These are phyloP conservation scores for Actinidia chinensis DNA, from an alignment of 179 eudicot species.

Conservation along the genomic window DNA sequence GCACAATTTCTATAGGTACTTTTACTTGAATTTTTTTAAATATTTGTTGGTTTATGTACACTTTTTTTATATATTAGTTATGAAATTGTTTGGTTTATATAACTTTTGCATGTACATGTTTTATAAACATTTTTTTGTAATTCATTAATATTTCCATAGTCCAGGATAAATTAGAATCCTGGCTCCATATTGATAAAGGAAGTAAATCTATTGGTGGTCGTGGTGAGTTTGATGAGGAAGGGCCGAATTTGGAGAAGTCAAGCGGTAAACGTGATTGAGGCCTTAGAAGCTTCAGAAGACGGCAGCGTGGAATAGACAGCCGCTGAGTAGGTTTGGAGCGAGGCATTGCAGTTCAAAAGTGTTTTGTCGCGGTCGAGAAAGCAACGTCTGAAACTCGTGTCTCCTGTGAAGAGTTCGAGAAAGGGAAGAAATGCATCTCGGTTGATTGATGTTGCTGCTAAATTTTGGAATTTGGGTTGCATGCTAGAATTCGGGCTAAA, in stretches of 20 bases:
- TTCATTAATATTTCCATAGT: too few relatives aligned
- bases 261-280: slow-evolving; percentile 43
- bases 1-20: too few relatives aligned
- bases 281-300: slow-evolving; percentile 92
- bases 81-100: too few relatives aligned
- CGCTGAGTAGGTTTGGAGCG: slow-evolving; percentile 66
- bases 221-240: slow-evolving; percentile 23
- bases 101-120: too few relatives aligned
- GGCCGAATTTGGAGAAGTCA: slow-evolving; percentile 40
- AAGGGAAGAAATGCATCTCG: slow-evolving; percentile 50
- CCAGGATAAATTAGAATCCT: too few relatives aligned
- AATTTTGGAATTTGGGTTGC: slow-evolving; percentile 88
- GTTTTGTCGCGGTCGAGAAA: slow-evolving; percentile 74
- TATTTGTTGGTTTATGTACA: too few relatives aligned
- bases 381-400: slow-evolving; percentile 49
- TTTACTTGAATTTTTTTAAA: too few relatives aligned
- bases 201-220: slow-evolving; percentile 21
- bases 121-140: too few relatives aligned
- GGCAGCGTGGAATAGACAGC: slow-evolving; percentile 49
- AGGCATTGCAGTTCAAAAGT: slow-evolving; percentile 70
- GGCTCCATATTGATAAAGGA: slow-evolving; percentile 28
- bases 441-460: slow-evolving; percentile 84
- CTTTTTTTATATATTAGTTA: too few relatives aligned
- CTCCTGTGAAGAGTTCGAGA: slow-evolving; percentile 79
- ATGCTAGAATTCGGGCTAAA: slow-evolving; percentile 55